These are phyloP conservation scores for Moesziomyces sp. DNA, from an alignment of 1,284 basidiomycete species.

Conservation along the genomic window DNA sequence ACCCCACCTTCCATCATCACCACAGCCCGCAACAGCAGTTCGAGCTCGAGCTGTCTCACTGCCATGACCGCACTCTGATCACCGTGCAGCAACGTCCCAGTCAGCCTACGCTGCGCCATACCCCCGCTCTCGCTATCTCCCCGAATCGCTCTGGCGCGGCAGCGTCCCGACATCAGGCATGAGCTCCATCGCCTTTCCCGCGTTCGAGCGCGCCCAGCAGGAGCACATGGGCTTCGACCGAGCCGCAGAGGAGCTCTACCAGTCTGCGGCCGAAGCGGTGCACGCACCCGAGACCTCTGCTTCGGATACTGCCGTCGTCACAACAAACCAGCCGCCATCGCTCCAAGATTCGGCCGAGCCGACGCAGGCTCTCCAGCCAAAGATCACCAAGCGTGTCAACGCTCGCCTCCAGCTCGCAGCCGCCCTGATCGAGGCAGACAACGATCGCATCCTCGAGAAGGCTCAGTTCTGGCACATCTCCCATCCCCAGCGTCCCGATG, in stretches of 20 bases:
- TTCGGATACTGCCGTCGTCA: slow-evolving; percentile 1
- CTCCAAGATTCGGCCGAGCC: slow-evolving; percentile 4
- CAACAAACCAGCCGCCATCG: neutral
- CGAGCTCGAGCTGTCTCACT: too few relatives aligned
- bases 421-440: slow-evolving; percentile 66
- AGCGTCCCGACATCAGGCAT: slow-evolving; percentile 7
- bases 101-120: neutral
- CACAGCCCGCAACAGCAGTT: too few relatives aligned
- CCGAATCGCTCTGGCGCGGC: neutral
- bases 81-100: neutral
- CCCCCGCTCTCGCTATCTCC: neutral
- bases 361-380: slow-evolving; percentile 21
- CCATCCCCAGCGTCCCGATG: slow-evolving; percentile 28
- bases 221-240: slow-evolving; percentile 33
- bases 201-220: slow-evolving; percentile 39
- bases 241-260: slow-evolving; percentile 34
- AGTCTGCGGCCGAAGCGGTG: slow-evolving; percentile 21
- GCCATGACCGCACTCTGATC: neutral
- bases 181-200: slow-evolving; percentile 42
- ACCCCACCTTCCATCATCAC: too few relatives aligned
- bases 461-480: slow-evolving; percentile 46
- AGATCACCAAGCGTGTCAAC: slow-evolving; percentile 56
- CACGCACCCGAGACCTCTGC: slow-evolving; percentile 7
- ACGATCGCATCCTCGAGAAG: slow-evolving; percentile 55
- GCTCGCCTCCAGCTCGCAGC: slow-evolving; percentile 63